phyloP scores from a whole-genome alignment of 176 grass and related monocot genomes.

The Musa beccarii region DNA sequence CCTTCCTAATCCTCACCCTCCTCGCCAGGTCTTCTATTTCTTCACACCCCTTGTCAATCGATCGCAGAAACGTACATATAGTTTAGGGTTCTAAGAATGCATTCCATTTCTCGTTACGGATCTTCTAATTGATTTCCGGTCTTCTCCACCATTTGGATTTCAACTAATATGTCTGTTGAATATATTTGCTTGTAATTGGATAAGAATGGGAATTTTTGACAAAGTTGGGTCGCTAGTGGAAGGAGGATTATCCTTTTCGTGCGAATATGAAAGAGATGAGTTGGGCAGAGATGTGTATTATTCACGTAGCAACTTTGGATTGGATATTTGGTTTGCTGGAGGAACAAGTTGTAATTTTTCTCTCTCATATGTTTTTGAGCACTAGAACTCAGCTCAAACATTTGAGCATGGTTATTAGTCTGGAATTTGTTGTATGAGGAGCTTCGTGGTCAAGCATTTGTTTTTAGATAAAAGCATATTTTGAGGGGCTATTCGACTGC shows the following conservation, averaged over 20 bases:
- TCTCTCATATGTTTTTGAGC: background rate
- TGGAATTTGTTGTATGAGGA: no score
- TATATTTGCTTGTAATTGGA: background rate
- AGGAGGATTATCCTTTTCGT: background rate
- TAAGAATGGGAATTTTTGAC: background rate
- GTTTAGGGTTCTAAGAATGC: background rate
- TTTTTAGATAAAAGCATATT: no score
- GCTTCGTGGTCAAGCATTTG: no score
- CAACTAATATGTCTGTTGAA: background rate
- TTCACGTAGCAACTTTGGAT: background rate
- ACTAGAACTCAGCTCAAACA: background rate
- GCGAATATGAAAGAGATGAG: background rate
- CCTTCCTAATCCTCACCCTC: constrained; percentile 91
- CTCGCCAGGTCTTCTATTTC: constrained; percentile 51
- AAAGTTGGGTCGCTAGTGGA: background rate
- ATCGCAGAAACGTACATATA: background rate
- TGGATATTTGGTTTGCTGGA: background rate
- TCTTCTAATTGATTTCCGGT: background rate
- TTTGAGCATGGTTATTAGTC: background rate
- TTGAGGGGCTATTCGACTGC: no score
- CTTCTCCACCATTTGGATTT: background rate
- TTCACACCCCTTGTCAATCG: background rate
- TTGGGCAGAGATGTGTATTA: background rate
- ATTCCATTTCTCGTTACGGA: background rate
- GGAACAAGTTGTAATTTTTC: background rate